Evolutionary conservation across 352 stramenopile genomes (phyloP), one percentile per base, ranked within the genome.

Genomic region (Aphanomyces invadans): DNA sequence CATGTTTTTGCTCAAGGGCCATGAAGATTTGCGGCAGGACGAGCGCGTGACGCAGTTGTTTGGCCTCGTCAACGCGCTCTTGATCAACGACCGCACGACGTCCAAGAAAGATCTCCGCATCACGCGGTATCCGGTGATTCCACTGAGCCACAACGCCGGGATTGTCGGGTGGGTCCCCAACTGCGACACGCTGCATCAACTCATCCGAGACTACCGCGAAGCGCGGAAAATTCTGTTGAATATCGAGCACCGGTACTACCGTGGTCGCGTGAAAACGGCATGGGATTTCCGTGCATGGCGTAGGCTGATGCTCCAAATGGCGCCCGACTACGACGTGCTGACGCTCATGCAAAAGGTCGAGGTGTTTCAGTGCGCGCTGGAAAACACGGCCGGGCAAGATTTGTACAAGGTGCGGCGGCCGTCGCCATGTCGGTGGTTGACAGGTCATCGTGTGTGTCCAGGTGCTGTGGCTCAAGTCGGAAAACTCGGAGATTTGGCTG

Each of bases 31-130:
- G 52, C 79, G 97, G 21, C 97, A 99, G 77, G 97, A 99, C 72
- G 97, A 99, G 76, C 84, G 97, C 25, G 97, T 99, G 39, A 99
- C 98, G 85, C 97, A 99, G 75, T 76, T 99, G 0, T 99, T 99
- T 76, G 97, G 96, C 2, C 83, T 99, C n/a, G 96, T 99, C 46
- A 99, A 99, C 79, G 95, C 95, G 15, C 79, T 99, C 56, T 73
- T 99, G 38, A 95, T 96, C 60, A 97, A 98, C 70, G 97, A 99
- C 66, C 75, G 92, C 19, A 85, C 90, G 42, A 98, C 97, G 12
- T 95, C 91, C 31, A 98, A 98, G 71, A 97, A 98, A 65, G 96
- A 99, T 68, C 74, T 99, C 28, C 95, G 92, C 66, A 99, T 99
- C 62, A 90, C 98, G 72, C 78, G 97, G 26, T 99, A 99, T 71